These are phyloP conservation scores for Aspergillus sp. DNA, from an alignment of 2,329 filamentous ascomycete species.

Conservation along the genomic window DNA sequence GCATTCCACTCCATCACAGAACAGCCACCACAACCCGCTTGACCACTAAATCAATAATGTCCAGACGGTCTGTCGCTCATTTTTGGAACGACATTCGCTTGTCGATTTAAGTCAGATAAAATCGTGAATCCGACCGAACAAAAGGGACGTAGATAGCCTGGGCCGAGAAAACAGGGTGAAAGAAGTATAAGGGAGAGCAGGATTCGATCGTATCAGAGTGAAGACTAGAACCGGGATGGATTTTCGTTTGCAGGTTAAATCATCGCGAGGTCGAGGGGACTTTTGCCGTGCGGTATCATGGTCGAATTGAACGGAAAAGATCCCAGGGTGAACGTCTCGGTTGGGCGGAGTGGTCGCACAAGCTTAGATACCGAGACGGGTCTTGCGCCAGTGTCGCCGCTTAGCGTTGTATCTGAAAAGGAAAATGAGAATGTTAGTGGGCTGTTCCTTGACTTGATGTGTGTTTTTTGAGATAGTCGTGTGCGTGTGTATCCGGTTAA, in stretches of 20 bases:
- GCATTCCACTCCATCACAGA: conserved; percentile 14
- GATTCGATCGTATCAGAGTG: conserved; percentile 13
- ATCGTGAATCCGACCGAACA: background rate
- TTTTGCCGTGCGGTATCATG: conserved; percentile 25
- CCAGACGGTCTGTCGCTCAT: background rate
- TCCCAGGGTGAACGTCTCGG: conserved; percentile 28
- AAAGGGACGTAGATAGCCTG: background rate
- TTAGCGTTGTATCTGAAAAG: conserved; percentile 94
- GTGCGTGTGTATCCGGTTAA: background rate
- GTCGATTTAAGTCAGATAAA: background rate
- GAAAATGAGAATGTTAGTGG: conserved; percentile 14
- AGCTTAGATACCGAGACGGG: conserved; percentile 93
- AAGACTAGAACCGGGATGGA: conserved; percentile 16
- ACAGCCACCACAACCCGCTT: conserved; percentile 8
- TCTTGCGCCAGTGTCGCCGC: conserved; percentile 99
- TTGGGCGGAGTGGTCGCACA: conserved; percentile 32
- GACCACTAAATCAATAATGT: background rate
- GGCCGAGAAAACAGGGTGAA: background rate
- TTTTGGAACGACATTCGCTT: background rate
- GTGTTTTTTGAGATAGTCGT: background rate
- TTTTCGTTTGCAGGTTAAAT: conserved; percentile 11
- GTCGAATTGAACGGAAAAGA: conserved; percentile 28
- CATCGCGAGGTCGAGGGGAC: conserved; percentile 15
- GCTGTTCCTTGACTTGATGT: background rate
- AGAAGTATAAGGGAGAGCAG: background rate